Percentiles rank a stretch among this genome's conserved stretches.
Evolutionary conservation across 2,329 filamentous ascomycete species (phyloP).

Genomic region (Neopestalotiopsis sp.): DNA sequence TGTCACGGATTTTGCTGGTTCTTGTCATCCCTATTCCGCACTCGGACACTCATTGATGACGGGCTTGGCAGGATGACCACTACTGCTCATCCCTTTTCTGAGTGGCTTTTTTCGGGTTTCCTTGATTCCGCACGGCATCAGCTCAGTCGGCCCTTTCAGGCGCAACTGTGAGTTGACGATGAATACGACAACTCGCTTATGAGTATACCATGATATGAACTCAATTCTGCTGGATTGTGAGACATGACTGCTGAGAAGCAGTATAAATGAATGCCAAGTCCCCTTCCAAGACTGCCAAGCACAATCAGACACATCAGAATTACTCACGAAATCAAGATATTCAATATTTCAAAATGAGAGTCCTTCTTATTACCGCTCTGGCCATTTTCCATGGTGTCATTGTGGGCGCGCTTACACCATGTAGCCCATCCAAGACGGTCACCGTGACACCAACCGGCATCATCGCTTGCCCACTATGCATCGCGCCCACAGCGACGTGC

Average conservation of each 20-base stretch:
- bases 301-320: not conserved
- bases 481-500: not conserved
- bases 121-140: not conserved
- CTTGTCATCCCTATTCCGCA: not conserved
- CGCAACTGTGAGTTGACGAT: not conserved
- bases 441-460: constrained; percentile 4
- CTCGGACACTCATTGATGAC: not conserved
- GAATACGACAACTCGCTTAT: not conserved
- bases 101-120: not conserved
- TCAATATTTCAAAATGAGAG: not conserved
- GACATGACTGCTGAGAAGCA: not conserved
- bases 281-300: not conserved
- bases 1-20: not conserved
- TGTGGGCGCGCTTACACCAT: not conserved
- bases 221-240: not conserved
- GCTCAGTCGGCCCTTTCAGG: not conserved
- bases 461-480: not conserved
- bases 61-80: not conserved
- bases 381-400: not conserved
- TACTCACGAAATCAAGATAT: not conserved
- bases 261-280: constrained; percentile 7
- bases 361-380: not conserved
- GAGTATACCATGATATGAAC: not conserved
- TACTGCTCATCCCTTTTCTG: not conserved
- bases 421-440: not conserved